These are phyloP conservation scores for Calocera cornea DNA, from an alignment of 768 basidiomycete species.

Conservation along the genomic window DNA sequence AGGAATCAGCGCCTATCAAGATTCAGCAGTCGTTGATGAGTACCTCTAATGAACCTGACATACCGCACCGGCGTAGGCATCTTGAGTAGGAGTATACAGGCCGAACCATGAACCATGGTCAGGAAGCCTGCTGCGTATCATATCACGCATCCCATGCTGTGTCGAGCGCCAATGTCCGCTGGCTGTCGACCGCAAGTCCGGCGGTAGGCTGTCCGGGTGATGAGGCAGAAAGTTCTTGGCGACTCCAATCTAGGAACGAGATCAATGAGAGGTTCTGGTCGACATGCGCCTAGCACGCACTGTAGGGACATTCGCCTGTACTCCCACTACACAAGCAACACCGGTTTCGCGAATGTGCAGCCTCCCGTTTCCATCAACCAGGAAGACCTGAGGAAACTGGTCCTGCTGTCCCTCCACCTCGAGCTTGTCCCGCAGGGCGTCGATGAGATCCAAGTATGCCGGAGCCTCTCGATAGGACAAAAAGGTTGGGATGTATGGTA, in stretches of 20 bases:
- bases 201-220: neutral
- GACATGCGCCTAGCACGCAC: slow-evolving; percentile 10
- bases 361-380: slow-evolving; percentile 23
- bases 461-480: slow-evolving; percentile 20
- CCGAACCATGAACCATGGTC: slow-evolving; percentile 11
- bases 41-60: neutral
- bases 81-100: neutral
- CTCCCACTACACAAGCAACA: slow-evolving; percentile 18
- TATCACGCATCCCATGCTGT: slow-evolving; percentile 10
- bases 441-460: slow-evolving; percentile 14
- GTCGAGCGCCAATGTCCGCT: slow-evolving; percentile 6
- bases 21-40: neutral
- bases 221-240: slow-evolving; percentile 12
- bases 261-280: neutral
- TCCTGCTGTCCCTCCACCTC: slow-evolving; percentile 2
- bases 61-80: slow-evolving; percentile 10
- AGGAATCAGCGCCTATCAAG: neutral
- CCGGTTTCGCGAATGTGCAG: slow-evolving; percentile 20
- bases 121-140: neutral
- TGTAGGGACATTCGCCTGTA: slow-evolving; percentile 17
- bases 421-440: slow-evolving; percentile 10
- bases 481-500: slow-evolving; percentile 22
- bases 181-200: neutral
- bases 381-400: slow-evolving; percentile 18
- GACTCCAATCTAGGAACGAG: slow-evolving; percentile 8